Evolutionary conservation across 768 basidiomycete genomes (phyloP).

Genomic region (Strobilomyces confusus): DNA sequence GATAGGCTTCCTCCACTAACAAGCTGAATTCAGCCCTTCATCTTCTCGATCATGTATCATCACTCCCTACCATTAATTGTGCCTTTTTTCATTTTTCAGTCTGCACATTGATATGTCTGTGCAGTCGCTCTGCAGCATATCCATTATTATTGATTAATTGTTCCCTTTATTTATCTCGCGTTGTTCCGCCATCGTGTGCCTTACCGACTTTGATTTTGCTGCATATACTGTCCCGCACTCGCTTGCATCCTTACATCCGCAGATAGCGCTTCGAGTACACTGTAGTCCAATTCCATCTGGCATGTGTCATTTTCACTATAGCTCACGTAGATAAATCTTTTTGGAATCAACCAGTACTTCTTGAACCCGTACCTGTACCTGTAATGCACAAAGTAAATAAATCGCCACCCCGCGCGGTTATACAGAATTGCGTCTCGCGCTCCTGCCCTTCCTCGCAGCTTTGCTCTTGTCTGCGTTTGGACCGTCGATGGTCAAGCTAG

Average conservation of each 20-base stretch:
- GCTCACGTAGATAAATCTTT: conserved; percentile 19
- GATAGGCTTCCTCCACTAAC: conserved; percentile 8
- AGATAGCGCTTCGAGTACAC: conserved; percentile 17
- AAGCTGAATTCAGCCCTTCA: conserved; percentile 8
- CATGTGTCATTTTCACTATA: conserved; percentile 12
- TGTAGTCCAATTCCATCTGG: conserved; percentile 13
- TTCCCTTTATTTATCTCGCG: conserved; percentile 23
- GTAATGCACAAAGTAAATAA: not conserved
- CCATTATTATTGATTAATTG: conserved; percentile 37
- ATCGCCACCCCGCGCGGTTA: conserved; percentile 13
- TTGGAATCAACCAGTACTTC: conserved; percentile 3
- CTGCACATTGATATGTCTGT: conserved; percentile 9
- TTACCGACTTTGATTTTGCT: conserved; percentile 10
- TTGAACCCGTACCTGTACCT: not conserved
- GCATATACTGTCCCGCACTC: conserved; percentile 15
- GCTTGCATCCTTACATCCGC: conserved; percentile 15
- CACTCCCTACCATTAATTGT: conserved; percentile 11
- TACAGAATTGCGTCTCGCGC: conserved; percentile 74
- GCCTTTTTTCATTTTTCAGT: conserved; percentile 6
- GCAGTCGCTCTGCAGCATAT: conserved; percentile 25
- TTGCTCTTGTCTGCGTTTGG: conserved; percentile 43
- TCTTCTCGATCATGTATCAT: conserved; percentile 21
- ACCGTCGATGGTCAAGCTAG: conserved; percentile 64
- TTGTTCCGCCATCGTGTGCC: conserved; percentile 6
- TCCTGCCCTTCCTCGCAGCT: conserved; percentile 59